Evolutionary conservation across 768 basidiomycete species (phyloP).

Genomic region (Suillus tomentosus): DNA sequence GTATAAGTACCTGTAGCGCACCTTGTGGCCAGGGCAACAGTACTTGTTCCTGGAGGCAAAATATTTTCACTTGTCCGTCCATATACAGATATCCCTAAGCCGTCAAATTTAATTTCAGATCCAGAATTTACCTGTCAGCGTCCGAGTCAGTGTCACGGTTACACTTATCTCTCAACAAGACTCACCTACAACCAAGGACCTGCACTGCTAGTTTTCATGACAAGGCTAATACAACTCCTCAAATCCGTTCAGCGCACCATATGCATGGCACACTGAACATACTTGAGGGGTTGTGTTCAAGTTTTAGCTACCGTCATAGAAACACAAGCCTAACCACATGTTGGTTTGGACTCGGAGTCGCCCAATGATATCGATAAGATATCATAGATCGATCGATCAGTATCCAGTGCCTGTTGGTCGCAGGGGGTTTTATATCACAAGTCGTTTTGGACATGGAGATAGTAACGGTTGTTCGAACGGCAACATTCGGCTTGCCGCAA

Average conservation of each 20-base stretch:
- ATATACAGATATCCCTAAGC: background rate
- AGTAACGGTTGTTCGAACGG: background rate
- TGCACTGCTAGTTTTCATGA: background rate
- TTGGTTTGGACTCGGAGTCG: background rate
- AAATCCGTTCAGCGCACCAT: background rate
- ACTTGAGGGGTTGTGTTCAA: too few species aligned
- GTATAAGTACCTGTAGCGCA: background rate
- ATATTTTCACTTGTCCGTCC: background rate
- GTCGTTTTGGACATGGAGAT: background rate
- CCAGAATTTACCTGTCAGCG: background rate
- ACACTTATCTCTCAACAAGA: too few species aligned
- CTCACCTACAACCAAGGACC: background rate
- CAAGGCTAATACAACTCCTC: background rate
- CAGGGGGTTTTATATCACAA: too few species aligned
- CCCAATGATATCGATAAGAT: too few species aligned
- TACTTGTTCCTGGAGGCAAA: background rate
- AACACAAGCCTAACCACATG: background rate
- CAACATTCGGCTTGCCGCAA: background rate
- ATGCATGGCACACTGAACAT: too few species aligned
- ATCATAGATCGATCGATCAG: background rate
- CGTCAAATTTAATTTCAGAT: background rate
- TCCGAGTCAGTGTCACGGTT: background rate
- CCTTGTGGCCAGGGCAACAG: background rate
- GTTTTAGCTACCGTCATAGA: background rate
- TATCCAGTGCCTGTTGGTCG: background rate